These are phyloP conservation scores for Apostasia ramifera DNA, from an alignment of 106 monocot genomes.

Conservation along the genomic window DNA sequence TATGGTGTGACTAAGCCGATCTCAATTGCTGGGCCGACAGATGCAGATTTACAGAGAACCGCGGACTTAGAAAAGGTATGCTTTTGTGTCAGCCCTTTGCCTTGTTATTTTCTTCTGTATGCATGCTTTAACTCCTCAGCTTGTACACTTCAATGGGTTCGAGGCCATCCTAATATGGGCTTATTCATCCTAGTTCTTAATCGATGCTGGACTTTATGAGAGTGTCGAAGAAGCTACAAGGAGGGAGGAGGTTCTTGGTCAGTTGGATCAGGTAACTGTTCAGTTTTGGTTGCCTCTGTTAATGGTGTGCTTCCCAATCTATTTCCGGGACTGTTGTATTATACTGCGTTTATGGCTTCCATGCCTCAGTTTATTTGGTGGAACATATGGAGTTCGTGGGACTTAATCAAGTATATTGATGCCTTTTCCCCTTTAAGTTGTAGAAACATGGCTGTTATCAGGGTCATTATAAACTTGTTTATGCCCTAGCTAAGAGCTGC, in stretches of 20 bases:
- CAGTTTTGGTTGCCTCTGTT: neutral
- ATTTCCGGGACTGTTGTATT: too few species aligned
- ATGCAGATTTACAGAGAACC: constrained; percentile 55
- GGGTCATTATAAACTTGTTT: neutral
- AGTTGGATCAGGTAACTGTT: constrained; percentile 59
- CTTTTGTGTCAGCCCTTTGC: neutral
- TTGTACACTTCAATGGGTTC: neutral
- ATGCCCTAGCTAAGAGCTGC: too few species aligned
- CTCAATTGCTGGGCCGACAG: constrained; percentile 57
- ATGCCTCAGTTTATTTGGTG: too few species aligned
- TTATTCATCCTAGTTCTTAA: constrained; percentile 47
- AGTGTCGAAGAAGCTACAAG: constrained; percentile 51
- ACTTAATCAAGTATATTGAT: too few species aligned
- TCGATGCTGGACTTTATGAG: constrained; percentile 73
- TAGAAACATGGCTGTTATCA: too few species aligned
- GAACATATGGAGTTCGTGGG: too few species aligned
- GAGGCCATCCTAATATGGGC: neutral
- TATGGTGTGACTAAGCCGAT: constrained; percentile 66
- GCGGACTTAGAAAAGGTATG: constrained; percentile 65
- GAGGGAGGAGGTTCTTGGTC: constrained; percentile 66
- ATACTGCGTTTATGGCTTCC: too few species aligned
- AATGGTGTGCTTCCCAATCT: neutral
- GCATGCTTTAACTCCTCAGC: neutral
- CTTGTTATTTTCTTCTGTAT: neutral
- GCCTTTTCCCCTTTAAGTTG: too few species aligned